These are phyloP conservation scores for Geotrichum carabidarum DNA, from an alignment of 1,139 yeast species.

Conservation along the genomic window DNA sequence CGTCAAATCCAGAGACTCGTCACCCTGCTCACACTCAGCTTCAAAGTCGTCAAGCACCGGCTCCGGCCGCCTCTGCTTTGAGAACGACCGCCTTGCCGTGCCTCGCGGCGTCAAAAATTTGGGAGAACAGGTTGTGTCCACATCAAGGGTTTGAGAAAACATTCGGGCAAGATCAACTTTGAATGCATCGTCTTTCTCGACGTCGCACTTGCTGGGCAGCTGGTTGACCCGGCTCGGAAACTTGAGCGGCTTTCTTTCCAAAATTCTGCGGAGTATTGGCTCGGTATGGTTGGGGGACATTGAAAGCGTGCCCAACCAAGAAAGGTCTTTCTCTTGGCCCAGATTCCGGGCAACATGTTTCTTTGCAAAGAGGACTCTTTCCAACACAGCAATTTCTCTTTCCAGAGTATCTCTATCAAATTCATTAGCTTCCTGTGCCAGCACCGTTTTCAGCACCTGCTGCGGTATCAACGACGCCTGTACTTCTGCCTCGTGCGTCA, in stretches of 20 bases:
- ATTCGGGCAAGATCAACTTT: not conserved
- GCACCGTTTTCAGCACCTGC: not conserved
- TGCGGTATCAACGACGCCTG: no score
- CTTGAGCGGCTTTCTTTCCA: not conserved
- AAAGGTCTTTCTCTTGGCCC: not conserved
- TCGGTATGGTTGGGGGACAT: no score
- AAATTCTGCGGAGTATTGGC: not conserved
- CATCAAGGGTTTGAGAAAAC: not conserved
- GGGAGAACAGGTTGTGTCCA: not conserved
- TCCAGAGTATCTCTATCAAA: not conserved
- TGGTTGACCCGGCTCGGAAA: not conserved
- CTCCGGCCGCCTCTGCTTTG: not conserved
- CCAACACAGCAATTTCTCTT: not conserved
- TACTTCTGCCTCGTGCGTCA: no score
- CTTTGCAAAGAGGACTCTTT: not conserved
- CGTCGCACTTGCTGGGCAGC: not conserved
- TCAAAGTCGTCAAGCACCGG: not conserved
- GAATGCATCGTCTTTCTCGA: not conserved
- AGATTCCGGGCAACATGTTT: not conserved
- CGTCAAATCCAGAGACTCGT: not conserved
- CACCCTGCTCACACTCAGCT: not conserved
- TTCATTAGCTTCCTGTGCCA: not conserved
- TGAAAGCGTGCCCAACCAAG: no score
- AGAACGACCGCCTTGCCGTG: no score
- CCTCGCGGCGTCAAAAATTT: not conserved